These are phyloP conservation scores for Ganoderma resinaceum DNA, from an alignment of 1,284 basidiomycete genomes.

Conservation along the genomic window DNA sequence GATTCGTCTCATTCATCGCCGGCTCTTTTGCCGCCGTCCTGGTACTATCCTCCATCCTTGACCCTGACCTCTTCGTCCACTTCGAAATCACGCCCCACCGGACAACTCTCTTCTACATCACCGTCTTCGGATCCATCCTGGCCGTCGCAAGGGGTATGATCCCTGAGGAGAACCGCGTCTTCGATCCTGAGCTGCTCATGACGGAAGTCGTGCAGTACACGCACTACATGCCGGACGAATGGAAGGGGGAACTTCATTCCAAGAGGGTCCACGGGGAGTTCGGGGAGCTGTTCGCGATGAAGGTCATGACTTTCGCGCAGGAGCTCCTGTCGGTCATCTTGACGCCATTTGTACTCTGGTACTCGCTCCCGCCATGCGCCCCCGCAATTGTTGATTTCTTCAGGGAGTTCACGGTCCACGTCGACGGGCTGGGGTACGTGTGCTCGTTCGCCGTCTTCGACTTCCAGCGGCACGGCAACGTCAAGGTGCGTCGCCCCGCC, in stretches of 20 bases:
- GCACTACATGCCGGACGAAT: constrained; percentile 94
- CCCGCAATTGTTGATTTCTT: constrained; percentile 95
- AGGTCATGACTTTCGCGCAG: constrained; percentile 85
- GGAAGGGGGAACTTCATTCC: constrained; percentile 91
- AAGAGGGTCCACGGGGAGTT: constrained; percentile 91
- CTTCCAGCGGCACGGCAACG: constrained; percentile 90
- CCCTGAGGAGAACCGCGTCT: constrained; percentile 91
- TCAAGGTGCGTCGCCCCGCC: constrained; percentile 61
- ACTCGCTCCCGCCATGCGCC: constrained; percentile 88
- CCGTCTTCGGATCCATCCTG: constrained; percentile 87
- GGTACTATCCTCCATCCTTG: constrained; percentile 88
- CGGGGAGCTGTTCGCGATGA: constrained; percentile 89
- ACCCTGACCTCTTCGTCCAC: constrained; percentile 91
- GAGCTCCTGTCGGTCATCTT: constrained; percentile 92
- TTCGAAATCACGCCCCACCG: constrained; percentile 95
- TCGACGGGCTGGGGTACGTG: constrained; percentile 95
- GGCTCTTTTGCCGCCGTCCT: constrained; percentile 97
- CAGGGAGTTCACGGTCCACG: constrained; percentile 95
- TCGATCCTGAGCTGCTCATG: constrained; percentile 94
- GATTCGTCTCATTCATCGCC: constrained; percentile 95
- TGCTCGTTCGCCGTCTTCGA: constrained; percentile 99
- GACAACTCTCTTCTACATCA: constrained; percentile 93
- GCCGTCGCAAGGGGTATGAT: constrained; percentile 95
- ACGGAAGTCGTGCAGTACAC: constrained; percentile 91
- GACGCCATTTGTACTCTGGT: constrained; percentile 95